These are phyloP conservation scores for Xylaria sp. DNA, from an alignment of 2,329 filamentous ascomycete species.

Conservation along the genomic window DNA sequence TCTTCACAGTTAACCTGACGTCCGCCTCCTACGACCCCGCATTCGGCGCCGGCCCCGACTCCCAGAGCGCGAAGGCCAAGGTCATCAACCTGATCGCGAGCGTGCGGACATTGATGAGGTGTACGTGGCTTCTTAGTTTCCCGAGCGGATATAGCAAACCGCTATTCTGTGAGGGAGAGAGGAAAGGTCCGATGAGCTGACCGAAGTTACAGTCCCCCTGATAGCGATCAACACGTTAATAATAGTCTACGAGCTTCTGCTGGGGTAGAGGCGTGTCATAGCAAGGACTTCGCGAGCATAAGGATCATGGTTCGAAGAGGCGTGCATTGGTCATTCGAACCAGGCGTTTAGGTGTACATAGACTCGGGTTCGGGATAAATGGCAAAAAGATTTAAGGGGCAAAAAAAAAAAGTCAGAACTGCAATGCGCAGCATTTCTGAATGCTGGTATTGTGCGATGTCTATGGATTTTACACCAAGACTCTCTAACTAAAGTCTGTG, in stretches of 20 bases:
- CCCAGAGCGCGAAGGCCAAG: slow-evolving; percentile 78
- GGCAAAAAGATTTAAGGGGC: background rate
- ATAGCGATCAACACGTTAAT: slow-evolving; percentile 83
- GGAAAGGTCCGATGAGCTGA: slow-evolving; percentile 1
- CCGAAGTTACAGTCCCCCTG: slow-evolving; percentile 66
- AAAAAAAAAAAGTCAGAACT: background rate
- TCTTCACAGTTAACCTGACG: slow-evolving; percentile 88
- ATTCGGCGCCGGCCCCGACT: slow-evolving; percentile 73
- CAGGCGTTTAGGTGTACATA: slow-evolving; percentile 24
- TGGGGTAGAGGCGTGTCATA: slow-evolving; percentile 59
- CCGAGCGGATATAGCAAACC: slow-evolving; percentile 1
- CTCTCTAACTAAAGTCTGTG: no score
- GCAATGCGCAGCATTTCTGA: slow-evolving; percentile 3
- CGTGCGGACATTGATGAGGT: slow-evolving; percentile 89
- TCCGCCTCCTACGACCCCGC: slow-evolving; percentile 70
- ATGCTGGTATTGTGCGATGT: background rate
- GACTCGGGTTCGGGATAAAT: slow-evolving; percentile 12
- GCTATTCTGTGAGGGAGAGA: background rate
- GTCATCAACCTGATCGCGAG: slow-evolving; percentile 88
- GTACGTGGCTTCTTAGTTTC: slow-evolving; percentile 57
- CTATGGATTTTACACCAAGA: slow-evolving; percentile 1
- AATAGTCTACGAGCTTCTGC: slow-evolving; percentile 78
- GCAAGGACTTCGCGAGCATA: background rate
- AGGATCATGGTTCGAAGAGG: slow-evolving; percentile 11
- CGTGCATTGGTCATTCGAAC: slow-evolving; percentile 15